These are phyloP conservation scores for Pleurotus pulmonarius DNA, from an alignment of 768 basidiomycete species.

Conservation along the genomic window DNA sequence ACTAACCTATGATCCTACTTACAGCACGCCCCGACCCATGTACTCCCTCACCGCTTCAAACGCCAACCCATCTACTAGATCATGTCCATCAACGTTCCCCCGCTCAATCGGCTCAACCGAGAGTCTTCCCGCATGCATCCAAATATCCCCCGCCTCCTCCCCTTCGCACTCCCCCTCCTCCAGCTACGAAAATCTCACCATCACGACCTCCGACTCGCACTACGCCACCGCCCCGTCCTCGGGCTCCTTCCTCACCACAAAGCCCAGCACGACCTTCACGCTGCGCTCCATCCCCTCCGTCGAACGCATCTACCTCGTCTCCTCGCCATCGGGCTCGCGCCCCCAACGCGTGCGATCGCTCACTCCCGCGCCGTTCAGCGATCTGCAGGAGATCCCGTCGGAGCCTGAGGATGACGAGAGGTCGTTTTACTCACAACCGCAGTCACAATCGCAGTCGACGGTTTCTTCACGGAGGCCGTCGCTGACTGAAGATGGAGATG, in stretches of 20 bases:
- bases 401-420: not conserved
- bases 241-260: not conserved
- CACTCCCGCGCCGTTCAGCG: slow-evolving; percentile 2
- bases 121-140: not conserved
- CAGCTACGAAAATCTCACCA: not conserved
- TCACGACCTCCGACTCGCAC: not conserved
- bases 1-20: too few relatives aligned
- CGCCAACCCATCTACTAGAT: not conserved
- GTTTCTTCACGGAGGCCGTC: slow-evolving; percentile 1
- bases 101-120: not conserved
- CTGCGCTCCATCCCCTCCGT: not conserved
- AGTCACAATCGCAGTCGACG: not conserved
- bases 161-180: not conserved
- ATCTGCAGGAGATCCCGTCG: slow-evolving; percentile 2
- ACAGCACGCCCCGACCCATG: not conserved
- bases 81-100: not conserved
- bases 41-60: not conserved
- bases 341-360: not conserved
- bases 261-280: slow-evolving; percentile 1
- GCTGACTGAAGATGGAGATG: not conserved
- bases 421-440: not conserved
- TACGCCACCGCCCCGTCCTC: not conserved
- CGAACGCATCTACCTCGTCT: slow-evolving; percentile 1
- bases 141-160: not conserved
- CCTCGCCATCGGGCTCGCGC: not conserved